Base-by-base conservation (phyloP, 495 filamentous ascomycete genomes). In the Parathielavia hyrcaniae region DNA sequence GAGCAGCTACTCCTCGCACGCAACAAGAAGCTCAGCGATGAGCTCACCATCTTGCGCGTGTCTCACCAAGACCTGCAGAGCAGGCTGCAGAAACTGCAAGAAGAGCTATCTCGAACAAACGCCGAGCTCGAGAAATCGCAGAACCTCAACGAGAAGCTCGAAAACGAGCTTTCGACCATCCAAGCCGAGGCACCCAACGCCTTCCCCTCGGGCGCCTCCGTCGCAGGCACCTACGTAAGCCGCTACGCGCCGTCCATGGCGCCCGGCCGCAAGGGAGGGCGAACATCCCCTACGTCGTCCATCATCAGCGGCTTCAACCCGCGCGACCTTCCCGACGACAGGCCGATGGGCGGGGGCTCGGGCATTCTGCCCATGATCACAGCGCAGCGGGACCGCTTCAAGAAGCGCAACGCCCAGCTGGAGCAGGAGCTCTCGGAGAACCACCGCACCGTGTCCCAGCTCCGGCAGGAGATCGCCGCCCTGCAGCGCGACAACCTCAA, bases 341-440 rank as follows among this genome's bases (percentile, higher is more conserved):
- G 55, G 5, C 45, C 32, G 12, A 81, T 87, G 16, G 89, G 90
- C 10, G 89, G 88, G 50, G 89, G 90, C 30, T 89, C 88, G 2
- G 91, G 91, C 19, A 95, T 99, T 58, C 77, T 99, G 26, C 93
- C 95, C 26, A 99, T 99, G 93, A 86, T 99, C 56, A 95, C 93
- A 48, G 93, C 93, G 19, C 93, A 99, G 70, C 86, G 93, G 59
- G 93, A 99, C 71, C 88, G 93, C 43, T 99, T 99, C 81, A 97
- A 96, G 78, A 89, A 95, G 78, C 86, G 90, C 62, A 97, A 95
- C 59, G 72, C 85, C 1, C 89, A 97, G 67, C 82, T 99, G 44
- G 95, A 97, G 70, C 83, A 89, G 48, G 91, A 97, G 64, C 78
- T 97, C 19, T 89, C 89, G 8, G 90, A 93, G 57, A 75, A 79